Conservation (phyloP, 371 early-diverging fungal species). For the Zychaea mexicana region DNA sequence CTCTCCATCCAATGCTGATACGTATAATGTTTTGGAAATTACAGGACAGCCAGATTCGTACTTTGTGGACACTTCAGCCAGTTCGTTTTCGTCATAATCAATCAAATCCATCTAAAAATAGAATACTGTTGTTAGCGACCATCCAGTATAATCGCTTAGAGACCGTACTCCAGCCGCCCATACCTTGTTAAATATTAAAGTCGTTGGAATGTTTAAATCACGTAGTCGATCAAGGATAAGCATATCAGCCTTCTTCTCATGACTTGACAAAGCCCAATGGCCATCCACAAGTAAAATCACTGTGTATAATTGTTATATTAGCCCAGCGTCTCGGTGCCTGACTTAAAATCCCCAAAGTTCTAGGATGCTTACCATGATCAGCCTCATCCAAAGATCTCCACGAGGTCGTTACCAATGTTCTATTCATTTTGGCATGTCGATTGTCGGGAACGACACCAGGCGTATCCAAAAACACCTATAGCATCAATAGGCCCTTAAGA, state of each 20-base stretch:
- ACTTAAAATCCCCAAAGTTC: too few species aligned
- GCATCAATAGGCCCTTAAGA: too few species aligned
- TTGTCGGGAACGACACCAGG: slow-evolving; percentile 58
- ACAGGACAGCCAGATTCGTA: slow-evolving; percentile 27
- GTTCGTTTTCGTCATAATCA: slow-evolving; percentile 34
- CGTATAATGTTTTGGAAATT: slow-evolving; percentile 37
- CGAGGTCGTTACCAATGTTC: slow-evolving; percentile 70
- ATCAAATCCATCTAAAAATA: slow-evolving; percentile 56
- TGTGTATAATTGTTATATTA: slow-evolving; percentile 5
- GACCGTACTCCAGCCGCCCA: too few species aligned
- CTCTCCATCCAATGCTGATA: slow-evolving; percentile 48
- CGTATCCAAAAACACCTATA: slow-evolving; percentile 61
- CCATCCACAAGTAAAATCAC: slow-evolving; percentile 70
- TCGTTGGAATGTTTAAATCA: slow-evolving; percentile 51
- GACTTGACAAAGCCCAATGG: slow-evolving; percentile 44
- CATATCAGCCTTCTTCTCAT: slow-evolving; percentile 50
- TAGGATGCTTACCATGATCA: slow-evolving; percentile 61
- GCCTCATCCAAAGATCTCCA: slow-evolving; percentile 77
- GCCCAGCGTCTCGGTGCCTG: neutral
- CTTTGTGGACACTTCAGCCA: slow-evolving; percentile 36
- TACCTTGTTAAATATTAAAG: slow-evolving; percentile 76
- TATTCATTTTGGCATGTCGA: slow-evolving; percentile 50
- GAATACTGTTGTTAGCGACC: neutral
- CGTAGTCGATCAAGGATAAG: slow-evolving; percentile 60
- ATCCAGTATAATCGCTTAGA: neutral